Evolutionary conservation across 169 alveolate species (phyloP).

Genomic region (Theileria parva): DNA sequence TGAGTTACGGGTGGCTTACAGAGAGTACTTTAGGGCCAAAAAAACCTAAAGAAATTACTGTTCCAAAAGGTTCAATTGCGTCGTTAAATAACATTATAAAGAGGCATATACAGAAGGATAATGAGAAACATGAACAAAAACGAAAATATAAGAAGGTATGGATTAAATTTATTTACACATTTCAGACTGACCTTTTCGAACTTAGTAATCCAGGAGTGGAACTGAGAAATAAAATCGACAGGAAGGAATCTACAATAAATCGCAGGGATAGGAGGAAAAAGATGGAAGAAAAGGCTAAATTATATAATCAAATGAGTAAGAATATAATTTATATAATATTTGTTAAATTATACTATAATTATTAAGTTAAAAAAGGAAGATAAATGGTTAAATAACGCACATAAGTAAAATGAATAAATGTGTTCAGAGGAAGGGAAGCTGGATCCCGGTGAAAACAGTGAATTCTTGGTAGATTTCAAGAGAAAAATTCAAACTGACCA

Average conservation of each 20-base stretch:
- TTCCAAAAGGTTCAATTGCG: slow-evolving; percentile 53
- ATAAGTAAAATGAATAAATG: neutral
- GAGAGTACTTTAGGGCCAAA: slow-evolving; percentile 67
- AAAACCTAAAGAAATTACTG: slow-evolving; percentile 42
- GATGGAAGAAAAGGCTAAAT: slow-evolving; percentile 46
- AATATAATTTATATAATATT: neutral
- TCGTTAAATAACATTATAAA: slow-evolving; percentile 36
- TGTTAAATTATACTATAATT: neutral
- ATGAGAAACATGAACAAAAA: slow-evolving; percentile 27
- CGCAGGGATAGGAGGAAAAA: slow-evolving; percentile 24
- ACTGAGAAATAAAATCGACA: slow-evolving; percentile 59
- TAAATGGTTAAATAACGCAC: neutral
- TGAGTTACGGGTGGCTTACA: slow-evolving; percentile 71
- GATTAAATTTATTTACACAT: neutral
- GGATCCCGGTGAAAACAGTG: slow-evolving; percentile 24
- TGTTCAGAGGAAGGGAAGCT: slow-evolving; percentile 31
- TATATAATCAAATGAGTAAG: slow-evolving; percentile 51
- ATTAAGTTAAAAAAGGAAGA: neutral
- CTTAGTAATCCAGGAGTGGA: slow-evolving; percentile 64
- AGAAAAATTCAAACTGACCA: slow-evolving; percentile 38
- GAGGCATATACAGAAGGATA: slow-evolving; percentile 32
- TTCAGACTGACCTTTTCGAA: slow-evolving; percentile 43
- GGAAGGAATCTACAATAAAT: slow-evolving; percentile 27
- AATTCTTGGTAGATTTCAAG: slow-evolving; percentile 49
- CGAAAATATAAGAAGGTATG: slow-evolving; percentile 5